Conservation (phyloP, 768 basidiomycete species). For the Fistulinella prunicolor region DNA sequence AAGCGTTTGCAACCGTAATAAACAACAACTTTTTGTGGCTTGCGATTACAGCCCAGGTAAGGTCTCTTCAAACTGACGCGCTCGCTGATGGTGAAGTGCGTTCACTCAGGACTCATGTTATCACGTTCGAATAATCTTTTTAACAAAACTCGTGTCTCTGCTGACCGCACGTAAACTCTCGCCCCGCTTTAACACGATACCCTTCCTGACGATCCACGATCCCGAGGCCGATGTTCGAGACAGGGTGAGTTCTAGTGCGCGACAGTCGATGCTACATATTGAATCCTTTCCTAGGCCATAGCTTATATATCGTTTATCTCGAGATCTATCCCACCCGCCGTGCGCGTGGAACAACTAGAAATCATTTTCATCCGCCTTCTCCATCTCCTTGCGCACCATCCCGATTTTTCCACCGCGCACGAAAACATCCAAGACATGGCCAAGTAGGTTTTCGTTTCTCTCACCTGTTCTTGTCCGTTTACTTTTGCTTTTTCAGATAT, state of each 20-base stretch:
- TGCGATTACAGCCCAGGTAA: conserved; percentile 74
- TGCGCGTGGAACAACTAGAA: conserved; percentile 70
- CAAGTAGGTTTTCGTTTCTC: conserved; percentile 50
- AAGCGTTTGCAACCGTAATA: conserved; percentile 56
- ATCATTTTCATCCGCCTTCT: conserved; percentile 81
- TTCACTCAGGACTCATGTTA: conserved; percentile 85
- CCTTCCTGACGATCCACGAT: conserved; percentile 88
- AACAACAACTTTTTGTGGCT: conserved; percentile 61
- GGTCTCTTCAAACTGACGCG: conserved; percentile 8
- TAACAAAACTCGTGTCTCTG: conserved; percentile 68
- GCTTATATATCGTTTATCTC: conserved; percentile 54
- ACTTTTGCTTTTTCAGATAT: conserved; percentile 53
- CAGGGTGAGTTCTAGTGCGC: conserved; percentile 43
- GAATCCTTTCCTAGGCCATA: conserved; percentile 42
- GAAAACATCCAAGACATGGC: conserved; percentile 76
- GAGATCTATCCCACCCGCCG: conserved; percentile 46
- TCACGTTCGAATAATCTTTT: conserved; percentile 76
- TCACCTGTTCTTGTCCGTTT: not conserved
- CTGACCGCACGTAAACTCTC: conserved; percentile 64
- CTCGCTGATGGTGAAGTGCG: conserved; percentile 2
- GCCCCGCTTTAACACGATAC: conserved; percentile 74
- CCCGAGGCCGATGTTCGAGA: conserved; percentile 78
- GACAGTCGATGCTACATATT: not conserved
- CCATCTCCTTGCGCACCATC: conserved; percentile 89
- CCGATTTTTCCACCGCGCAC: conserved; percentile 72